Percentiles rank a stretch among this genome's conserved stretches.
phyloP scores from a whole-genome alignment of 352 stramenopile species.

The Phytopythium oedochilum region DNA sequence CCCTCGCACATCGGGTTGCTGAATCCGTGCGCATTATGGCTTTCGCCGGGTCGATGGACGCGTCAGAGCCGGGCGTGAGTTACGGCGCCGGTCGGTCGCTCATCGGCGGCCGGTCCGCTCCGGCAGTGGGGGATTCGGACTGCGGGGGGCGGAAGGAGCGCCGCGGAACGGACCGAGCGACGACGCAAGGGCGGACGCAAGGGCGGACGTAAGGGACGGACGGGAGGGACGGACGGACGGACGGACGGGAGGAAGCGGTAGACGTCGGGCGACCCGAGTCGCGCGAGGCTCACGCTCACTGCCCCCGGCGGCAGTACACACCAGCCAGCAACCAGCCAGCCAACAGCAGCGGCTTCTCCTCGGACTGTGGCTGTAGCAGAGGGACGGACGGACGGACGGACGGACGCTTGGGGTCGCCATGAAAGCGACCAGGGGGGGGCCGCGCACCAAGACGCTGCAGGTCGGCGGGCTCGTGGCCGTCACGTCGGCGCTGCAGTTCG shows the following conservation, averaged over 20 bases:
- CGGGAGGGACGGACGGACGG: neutral
- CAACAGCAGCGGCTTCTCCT: neutral
- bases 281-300: neutral
- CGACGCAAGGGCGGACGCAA: too few species aligned
- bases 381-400: too few species aligned
- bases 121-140: neutral
- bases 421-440: neutral
- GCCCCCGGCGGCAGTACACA: neutral
- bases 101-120: neutral
- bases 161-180: neutral
- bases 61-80: neutral
- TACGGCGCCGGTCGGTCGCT: neutral
- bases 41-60: neutral
- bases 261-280: neutral
- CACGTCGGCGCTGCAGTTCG: constrained; percentile 25
- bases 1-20: too few species aligned
- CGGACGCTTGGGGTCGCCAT: too few species aligned
- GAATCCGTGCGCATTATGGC: too few species aligned
- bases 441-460: constrained; percentile 23
- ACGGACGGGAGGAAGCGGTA: neutral
- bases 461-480: constrained; percentile 32
- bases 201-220: neutral
- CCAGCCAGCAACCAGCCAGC: neutral
- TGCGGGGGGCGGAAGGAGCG: neutral
- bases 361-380: too few species aligned